Base-by-base conservation (phyloP, 2,329 filamentous ascomycete species). In the Diatrype stigma region DNA sequence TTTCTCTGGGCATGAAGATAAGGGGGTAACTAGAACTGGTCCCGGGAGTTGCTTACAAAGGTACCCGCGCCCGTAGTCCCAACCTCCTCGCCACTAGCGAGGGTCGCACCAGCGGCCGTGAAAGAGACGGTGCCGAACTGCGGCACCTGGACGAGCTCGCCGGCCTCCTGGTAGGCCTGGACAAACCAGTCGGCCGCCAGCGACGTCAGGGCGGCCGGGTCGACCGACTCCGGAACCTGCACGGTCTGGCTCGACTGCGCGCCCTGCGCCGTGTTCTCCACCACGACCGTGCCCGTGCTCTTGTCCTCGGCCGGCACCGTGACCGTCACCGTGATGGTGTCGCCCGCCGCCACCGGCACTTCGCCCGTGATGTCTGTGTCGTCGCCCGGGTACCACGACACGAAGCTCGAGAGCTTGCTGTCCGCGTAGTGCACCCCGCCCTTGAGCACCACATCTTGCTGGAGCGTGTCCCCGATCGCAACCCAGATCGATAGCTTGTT, bases 101-200 rank as follows among this genome's bases (percentile, higher is more conserved):
- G 45, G 3, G 54, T 51, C n/a, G 58, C 51, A 47, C 51, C 48
- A 10, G 30, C 35, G 16, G 46, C 44, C 16, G 54, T 56, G 45
- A 54, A 56, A 10, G 46, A 19, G 14, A 56, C 21, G n/a, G 51
- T 48, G 7, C 37, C 47, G 42, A 56, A 56, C 14, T 38, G 45
- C 11, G 54, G 54, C 8, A 54, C 51, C 14, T 45, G 51, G 12
- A 51, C 51, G 4, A 56, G 45, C 32, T 56, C 54, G 12, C 51
- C 51, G 17, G 47, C 47, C 17, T 46, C 30, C 38, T 56, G 54
- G 47, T 56, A 56, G 3, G 54, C 54, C 42, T 56, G 54, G 26
- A 56, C 51, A 23, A 56, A 56, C 54, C 54, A 56, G 45, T 56
- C 54, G 5, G 54, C 54, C 30, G 54, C 54, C 19, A 50, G 45